A percentile compares a stretch with the other conserved stretches of the same genome.
Evolutionary conservation across 257 asterid genomes (phyloP).

Genomic region (Nicotiana otophora): DNA sequence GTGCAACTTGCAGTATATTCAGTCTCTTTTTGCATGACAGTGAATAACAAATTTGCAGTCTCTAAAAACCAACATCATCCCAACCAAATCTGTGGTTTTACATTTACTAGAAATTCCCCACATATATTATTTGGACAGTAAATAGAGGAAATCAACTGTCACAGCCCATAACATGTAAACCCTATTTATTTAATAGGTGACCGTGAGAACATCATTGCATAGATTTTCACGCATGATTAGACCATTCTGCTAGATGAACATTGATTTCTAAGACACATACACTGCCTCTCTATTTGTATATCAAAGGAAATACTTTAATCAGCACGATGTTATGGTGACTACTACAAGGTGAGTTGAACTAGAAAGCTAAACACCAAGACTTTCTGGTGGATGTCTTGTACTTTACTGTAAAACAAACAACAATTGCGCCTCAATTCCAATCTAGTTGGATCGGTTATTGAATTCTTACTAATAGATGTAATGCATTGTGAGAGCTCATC

Average conservation of each 20-base stretch:
- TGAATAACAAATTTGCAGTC: neutral
- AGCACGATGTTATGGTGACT: neutral
- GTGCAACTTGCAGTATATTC: neutral
- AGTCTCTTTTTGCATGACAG: neutral
- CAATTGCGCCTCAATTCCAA: neutral
- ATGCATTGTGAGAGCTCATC: neutral
- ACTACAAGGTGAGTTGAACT: neutral
- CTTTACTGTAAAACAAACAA: neutral
- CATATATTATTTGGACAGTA: neutral
- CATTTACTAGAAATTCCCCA: neutral
- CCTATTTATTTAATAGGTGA: neutral
- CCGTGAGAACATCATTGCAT: neutral
- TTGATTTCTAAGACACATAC: neutral
- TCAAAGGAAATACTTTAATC: neutral
- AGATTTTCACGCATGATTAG: neutral
- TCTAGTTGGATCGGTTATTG: neutral
- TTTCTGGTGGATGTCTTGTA: neutral
- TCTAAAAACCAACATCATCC: neutral
- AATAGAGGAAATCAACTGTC: neutral
- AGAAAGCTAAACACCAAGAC: neutral
- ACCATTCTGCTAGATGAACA: neutral
- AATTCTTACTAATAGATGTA: neutral
- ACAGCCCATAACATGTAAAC: neutral
- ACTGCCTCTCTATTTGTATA: neutral
- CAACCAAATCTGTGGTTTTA: neutral